Conservation (phyloP, 352 stramenopile species). For the Globisporangium viniferum region DNA sequence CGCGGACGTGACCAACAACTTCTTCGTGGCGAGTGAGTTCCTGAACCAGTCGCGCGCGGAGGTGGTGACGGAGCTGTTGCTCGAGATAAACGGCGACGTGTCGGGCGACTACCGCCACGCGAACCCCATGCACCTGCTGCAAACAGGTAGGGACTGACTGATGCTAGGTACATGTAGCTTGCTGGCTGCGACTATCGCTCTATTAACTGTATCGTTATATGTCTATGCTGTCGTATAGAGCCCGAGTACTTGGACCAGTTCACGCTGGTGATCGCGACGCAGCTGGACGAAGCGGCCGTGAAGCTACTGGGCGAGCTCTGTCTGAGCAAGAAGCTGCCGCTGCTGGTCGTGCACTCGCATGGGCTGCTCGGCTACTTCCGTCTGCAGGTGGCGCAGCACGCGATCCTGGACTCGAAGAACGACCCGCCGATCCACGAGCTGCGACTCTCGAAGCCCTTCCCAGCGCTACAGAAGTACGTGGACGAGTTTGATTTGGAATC, state of each 20-base stretch:
- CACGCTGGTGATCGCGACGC: constrained; percentile 86
- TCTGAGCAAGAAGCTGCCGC: constrained; percentile 56
- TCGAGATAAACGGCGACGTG: constrained; percentile 96
- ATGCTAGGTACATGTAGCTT: too few relatives aligned
- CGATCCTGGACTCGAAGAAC: constrained; percentile 89
- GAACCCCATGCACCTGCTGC: constrained; percentile 44
- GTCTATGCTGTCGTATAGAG: constrained; percentile 21
- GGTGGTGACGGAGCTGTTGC: constrained; percentile 77
- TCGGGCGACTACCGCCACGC: constrained; percentile 51
- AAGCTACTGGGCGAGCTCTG: constrained; percentile 69
- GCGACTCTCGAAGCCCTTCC: constrained; percentile 75
- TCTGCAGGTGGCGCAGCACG: constrained; percentile 83
- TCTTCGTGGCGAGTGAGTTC: constrained; percentile 82
- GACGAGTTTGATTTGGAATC: constrained; percentile 56
- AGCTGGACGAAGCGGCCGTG: constrained; percentile 67
- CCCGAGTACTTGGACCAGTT: constrained; percentile 61
- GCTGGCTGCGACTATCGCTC: background rate
- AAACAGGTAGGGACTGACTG: constrained; percentile 17
- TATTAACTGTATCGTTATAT: constrained; percentile 6
- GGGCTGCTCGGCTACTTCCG: constrained; percentile 92
- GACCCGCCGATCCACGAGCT: constrained; percentile 88
- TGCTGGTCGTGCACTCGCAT: constrained; percentile 88
- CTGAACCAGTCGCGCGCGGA: constrained; percentile 75
- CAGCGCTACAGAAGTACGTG: constrained; percentile 56
- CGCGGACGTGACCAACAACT: constrained; percentile 90